phyloP scores from a whole-genome alignment of 2,329 filamentous ascomycete genomes.

The Epichloe uncinata region DNA sequence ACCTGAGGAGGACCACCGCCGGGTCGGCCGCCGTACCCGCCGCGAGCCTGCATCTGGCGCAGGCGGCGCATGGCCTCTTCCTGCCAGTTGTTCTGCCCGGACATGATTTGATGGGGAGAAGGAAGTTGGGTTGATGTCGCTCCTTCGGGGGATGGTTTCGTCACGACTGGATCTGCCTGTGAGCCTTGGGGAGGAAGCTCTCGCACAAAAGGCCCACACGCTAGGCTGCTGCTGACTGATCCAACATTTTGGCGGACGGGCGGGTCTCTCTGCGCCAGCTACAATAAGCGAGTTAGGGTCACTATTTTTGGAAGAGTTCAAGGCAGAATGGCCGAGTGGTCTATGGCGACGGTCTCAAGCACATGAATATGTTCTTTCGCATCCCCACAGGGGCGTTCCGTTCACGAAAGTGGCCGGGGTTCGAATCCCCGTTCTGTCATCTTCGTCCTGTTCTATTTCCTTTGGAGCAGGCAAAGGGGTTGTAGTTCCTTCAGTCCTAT shows the following conservation, averaged over 20 bases:
- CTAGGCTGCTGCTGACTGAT: conserved; percentile 4
- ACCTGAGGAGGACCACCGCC: conserved; percentile 25
- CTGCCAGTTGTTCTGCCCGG: conserved; percentile 26
- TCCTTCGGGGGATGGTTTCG: background rate
- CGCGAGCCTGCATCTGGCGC: conserved; percentile 32
- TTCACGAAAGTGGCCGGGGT: conserved; percentile 15
- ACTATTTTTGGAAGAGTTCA: background rate
- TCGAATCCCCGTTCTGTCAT: conserved; percentile 14
- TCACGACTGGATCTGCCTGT: conserved; percentile 1
- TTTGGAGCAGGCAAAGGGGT: no score
- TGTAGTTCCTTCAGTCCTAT: no score
- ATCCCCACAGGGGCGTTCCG: conserved; percentile 10
- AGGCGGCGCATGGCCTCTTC: conserved; percentile 39
- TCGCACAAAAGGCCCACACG: background rate
- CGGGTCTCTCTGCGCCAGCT: background rate
- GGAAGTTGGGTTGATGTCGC: background rate
- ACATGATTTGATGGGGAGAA: conserved; percentile 14
- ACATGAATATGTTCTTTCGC: conserved; percentile 8
- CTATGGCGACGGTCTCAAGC: conserved; percentile 13
- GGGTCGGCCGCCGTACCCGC: conserved; percentile 28
- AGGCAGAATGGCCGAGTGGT: conserved; percentile 13
- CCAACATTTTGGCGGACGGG: no score
- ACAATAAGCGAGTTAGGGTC: background rate
- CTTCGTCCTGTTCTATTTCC: no score
- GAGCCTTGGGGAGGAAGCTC: background rate